phyloP scores from a whole-genome alignment of 2,329 filamentous ascomycete genomes.

The Botrytis byssoidea region DNA sequence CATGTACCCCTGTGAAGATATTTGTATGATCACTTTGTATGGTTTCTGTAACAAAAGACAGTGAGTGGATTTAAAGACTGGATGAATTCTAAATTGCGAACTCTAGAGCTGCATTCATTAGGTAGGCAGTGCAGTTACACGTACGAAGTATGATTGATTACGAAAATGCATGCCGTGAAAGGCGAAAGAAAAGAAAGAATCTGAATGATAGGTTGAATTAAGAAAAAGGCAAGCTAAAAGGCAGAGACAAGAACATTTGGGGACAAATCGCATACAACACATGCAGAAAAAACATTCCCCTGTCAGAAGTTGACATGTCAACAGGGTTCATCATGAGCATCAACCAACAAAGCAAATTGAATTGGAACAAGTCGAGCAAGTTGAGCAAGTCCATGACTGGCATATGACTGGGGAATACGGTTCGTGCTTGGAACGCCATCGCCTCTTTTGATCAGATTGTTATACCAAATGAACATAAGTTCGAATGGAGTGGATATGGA shows the following conservation, averaged over 20 bases:
- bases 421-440: neutral
- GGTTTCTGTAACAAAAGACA: neutral
- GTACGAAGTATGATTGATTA: slow-evolving; percentile 4
- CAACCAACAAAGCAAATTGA: slow-evolving; percentile 15
- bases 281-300: slow-evolving; percentile 21
- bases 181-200: slow-evolving; percentile 10
- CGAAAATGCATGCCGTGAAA: slow-evolving; percentile 9
- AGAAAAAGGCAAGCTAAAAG: neutral
- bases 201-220: slow-evolving; percentile 16
- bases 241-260: neutral
- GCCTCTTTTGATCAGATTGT: slow-evolving; percentile 1
- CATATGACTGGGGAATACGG: neutral
- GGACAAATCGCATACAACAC: slow-evolving; percentile 17
- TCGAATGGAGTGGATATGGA: neutral
- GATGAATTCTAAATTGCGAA: slow-evolving; percentile 2
- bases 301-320: slow-evolving; percentile 15
- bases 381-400: neutral
- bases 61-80: slow-evolving; percentile 8
- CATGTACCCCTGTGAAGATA: slow-evolving; percentile 22
- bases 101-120: slow-evolving; percentile 13
- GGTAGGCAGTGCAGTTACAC: slow-evolving; percentile 7
- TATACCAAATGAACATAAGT: neutral
- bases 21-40: slow-evolving; percentile 9
- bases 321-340: slow-evolving; percentile 12
- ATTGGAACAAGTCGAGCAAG: slow-evolving; percentile 1